A percentile compares a stretch with the other conserved stretches of the same genome.
Conservation (phyloP, 176 grass and related monocot species). For the Juncus effusus region DNA sequence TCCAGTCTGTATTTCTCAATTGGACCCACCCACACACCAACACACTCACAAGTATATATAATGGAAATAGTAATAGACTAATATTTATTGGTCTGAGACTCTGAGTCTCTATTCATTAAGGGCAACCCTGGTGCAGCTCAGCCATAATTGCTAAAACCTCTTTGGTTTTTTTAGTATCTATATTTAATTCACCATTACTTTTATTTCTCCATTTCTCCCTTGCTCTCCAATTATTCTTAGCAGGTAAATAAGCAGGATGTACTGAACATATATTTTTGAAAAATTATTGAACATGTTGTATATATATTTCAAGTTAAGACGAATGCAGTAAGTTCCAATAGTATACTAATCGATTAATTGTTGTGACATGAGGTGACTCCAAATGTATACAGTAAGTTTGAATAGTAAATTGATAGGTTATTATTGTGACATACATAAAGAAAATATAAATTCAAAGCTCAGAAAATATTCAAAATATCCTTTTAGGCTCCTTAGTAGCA, state of each 20-base stretch:
- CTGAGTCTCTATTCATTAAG: constrained; percentile 27
- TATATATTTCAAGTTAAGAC: too few relatives aligned
- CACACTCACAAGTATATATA: constrained; percentile 27
- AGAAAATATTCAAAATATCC: too few relatives aligned
- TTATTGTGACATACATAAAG: too few relatives aligned
- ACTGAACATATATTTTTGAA: too few relatives aligned
- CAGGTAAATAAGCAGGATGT: not conserved
- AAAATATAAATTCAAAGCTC: too few relatives aligned
- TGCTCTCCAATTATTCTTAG: constrained; percentile 13
- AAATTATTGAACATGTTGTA: too few relatives aligned
- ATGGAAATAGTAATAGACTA: constrained; percentile 29
- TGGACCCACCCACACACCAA: constrained; percentile 32
- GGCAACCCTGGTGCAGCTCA: constrained; percentile 36
- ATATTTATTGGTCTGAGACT: constrained; percentile 25
- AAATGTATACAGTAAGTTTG: too few relatives aligned
- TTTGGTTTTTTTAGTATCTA: constrained; percentile 22
- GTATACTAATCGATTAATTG: too few relatives aligned
- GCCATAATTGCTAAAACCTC: constrained; percentile 21
- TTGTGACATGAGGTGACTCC: too few relatives aligned
- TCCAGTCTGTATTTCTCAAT: constrained; percentile 36
- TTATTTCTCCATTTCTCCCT: constrained; percentile 9
- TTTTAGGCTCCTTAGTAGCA: too few relatives aligned
- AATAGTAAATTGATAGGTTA: too few relatives aligned
- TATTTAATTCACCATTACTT: constrained; percentile 17
- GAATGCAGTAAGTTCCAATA: too few relatives aligned